Conservation (phyloP, 441 rosid species). For the Euphorbia celastroides region DNA sequence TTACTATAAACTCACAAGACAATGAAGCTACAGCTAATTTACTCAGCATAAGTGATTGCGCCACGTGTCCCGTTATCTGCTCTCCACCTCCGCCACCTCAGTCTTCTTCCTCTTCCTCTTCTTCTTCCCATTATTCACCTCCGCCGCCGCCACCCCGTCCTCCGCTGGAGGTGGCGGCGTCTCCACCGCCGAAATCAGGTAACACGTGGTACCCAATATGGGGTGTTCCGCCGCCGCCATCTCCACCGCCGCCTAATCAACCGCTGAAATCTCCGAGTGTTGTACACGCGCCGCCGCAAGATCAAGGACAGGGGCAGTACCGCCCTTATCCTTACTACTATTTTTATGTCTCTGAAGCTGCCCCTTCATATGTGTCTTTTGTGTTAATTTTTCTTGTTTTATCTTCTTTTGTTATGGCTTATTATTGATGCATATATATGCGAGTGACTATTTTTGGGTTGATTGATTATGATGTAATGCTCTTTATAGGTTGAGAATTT, state of each 20-base stretch:
- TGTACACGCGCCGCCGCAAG: conserved; percentile 27
- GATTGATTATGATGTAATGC: too few relatives aligned
- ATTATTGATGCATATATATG: background rate
- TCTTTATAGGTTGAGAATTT: too few relatives aligned
- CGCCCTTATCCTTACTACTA: conserved; percentile 51
- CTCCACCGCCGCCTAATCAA: background rate
- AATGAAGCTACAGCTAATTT: conserved; percentile 30
- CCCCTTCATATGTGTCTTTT: conserved; percentile 20
- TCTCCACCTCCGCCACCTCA: conserved; percentile 38
- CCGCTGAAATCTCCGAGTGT: conserved; percentile 8
- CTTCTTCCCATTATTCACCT: conserved; percentile 19
- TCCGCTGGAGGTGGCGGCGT: conserved; percentile 14
- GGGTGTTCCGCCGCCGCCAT: conserved; percentile 36
- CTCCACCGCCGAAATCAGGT: conserved; percentile 31
- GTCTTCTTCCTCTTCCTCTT: conserved; percentile 19
- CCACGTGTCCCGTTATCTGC: conserved; percentile 48
- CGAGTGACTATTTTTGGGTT: background rate
- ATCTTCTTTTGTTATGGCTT: conserved; percentile 9
- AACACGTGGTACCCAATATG: conserved; percentile 21
- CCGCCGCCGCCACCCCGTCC: conserved; percentile 9
- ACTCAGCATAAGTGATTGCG: conserved; percentile 52
- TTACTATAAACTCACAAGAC: conserved; percentile 20
- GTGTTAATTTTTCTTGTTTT: conserved; percentile 14
- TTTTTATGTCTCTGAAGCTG: conserved; percentile 34
- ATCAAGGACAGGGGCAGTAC: conserved; percentile 11